Conservation (phyloP, 2,329 filamentous ascomycete species). For the Ophiognomonia clavigignenti-juglandacearum region DNA sequence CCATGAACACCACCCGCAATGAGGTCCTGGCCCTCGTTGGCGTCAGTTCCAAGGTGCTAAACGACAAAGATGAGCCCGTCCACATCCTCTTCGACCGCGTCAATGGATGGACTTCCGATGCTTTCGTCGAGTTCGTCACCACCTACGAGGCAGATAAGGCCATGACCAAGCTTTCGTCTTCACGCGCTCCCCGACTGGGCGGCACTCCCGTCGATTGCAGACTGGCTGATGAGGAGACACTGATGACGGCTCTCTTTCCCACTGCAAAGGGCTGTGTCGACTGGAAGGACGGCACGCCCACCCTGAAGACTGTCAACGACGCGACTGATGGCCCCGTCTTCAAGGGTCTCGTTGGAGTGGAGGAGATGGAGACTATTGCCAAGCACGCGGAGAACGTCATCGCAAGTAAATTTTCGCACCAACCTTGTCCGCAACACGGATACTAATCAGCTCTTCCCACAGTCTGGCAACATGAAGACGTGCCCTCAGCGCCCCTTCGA, state of each 20-base stretch:
- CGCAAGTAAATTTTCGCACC: too few species aligned
- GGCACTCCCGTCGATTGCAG: conserved; percentile 53
- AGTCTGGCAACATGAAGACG: conserved; percentile 56
- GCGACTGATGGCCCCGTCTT: conserved; percentile 52
- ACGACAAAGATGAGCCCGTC: conserved; percentile 49
- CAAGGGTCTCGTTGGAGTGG: conserved; percentile 54
- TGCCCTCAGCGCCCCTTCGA: conserved; percentile 63
- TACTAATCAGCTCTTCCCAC: conserved; percentile 6
- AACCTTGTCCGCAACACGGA: not conserved
- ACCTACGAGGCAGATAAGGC: conserved; percentile 48
- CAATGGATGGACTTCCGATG: conserved; percentile 58
- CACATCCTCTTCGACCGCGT: conserved; percentile 63
- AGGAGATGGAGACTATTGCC: conserved; percentile 59
- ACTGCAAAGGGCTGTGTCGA: conserved; percentile 48
- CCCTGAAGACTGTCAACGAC: too few species aligned
- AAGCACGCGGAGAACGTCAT: conserved; percentile 62
- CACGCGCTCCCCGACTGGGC: conserved; percentile 52
- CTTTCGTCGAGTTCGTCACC: conserved; percentile 53
- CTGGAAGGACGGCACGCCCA: conserved; percentile 45
- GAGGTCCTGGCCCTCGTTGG: conserved; percentile 57
- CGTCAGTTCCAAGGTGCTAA: conserved; percentile 50
- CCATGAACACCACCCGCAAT: conserved; percentile 46
- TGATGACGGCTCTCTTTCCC: conserved; percentile 62
- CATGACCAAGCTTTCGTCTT: conserved; percentile 45
- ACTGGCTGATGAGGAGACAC: conserved; percentile 47